Base-by-base conservation (phyloP, 257 asterid species). In the Verbena officinalis region DNA sequence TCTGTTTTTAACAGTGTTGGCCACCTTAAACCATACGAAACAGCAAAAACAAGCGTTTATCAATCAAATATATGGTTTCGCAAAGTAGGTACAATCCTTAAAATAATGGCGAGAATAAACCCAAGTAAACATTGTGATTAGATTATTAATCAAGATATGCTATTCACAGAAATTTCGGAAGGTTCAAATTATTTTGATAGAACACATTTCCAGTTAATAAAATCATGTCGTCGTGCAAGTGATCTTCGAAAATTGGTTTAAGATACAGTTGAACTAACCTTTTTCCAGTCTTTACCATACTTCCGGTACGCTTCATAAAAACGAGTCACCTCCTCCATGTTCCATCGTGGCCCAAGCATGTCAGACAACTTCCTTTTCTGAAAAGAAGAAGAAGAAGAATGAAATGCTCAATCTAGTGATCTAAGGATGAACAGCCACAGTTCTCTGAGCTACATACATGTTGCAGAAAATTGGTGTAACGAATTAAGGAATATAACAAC, bases 271-370 rank as follows among this genome's bases (percentile, higher is more conserved):
- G 54, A 61, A 75, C 95, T 65, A 48, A 89, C 97, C 98, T 92
- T 92, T 72, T 82, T 87, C 96, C 96, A 92, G 45, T 92, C 90
- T 77, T 78, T 84, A 64, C 89, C 85, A 75, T 85, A 67, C 75
- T 89, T 92, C 60, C 98, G 86, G 70, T 81, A 87, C 17, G 95
- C 88, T 19, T 89, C 90, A 78, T 92, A 92, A 66, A 92, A 92
- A 52, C 84, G 87, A 66, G 70, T 67, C 22, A 92, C 81, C 74
- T 89, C 97, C 68, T 85, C 95, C 68, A 61, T 82, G 64, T 80
- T 74, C 97, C 98, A 92, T 46, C 82, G 90, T 58, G 89, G 81
- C 49, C 98, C 98, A 69, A 92, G 87, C 96, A 84, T 79, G 68
- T 83, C 86, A 48, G 82, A 45, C 69, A 85, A 67, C 84, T 92